These are phyloP conservation scores for Phytophthora pistaciae DNA, from an alignment of 352 stramenopile genomes.

Conservation along the genomic window DNA sequence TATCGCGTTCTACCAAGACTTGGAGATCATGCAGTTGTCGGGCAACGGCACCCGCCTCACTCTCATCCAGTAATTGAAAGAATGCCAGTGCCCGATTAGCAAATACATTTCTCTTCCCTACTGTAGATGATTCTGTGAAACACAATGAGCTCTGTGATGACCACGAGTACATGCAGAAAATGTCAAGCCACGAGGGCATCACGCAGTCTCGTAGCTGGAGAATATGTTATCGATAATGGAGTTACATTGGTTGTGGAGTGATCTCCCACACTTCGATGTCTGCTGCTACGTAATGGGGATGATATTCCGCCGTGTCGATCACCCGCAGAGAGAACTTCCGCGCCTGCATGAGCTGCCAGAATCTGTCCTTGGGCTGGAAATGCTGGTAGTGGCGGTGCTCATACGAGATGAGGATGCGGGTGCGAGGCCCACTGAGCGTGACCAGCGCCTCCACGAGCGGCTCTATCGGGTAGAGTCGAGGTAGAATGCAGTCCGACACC, in stretches of 20 bases:
- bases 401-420: conserved; percentile 86
- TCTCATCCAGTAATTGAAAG: conserved; percentile 53
- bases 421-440: conserved; percentile 61
- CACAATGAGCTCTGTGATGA: no score
- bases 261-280: conserved; percentile 93
- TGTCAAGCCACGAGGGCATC: no score
- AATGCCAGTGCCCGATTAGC: no score
- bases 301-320: conserved; percentile 64
- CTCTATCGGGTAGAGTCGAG: conserved; percentile 96
- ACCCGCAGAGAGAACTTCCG: conserved; percentile 60
- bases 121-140: no score
- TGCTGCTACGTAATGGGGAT: conserved; percentile 78
- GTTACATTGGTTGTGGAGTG: conserved; percentile 2
- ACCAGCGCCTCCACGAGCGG: conserved; percentile 92
- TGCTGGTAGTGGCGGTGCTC: conserved; percentile 86
- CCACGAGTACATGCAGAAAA: no score
- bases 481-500: conserved; percentile 96
- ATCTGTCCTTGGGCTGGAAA: conserved; percentile 84
- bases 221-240: conserved; percentile 5
- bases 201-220: background rate
- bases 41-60: conserved; percentile 80
- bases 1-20: conserved; percentile 94
- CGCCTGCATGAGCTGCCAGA: conserved; percentile 76
- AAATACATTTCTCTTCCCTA: no score
- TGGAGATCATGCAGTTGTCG: conserved; percentile 89